Evolutionary conservation across 2,329 filamentous ascomycete species (phyloP).

Genomic region (Dryadomyces quercivorus): DNA sequence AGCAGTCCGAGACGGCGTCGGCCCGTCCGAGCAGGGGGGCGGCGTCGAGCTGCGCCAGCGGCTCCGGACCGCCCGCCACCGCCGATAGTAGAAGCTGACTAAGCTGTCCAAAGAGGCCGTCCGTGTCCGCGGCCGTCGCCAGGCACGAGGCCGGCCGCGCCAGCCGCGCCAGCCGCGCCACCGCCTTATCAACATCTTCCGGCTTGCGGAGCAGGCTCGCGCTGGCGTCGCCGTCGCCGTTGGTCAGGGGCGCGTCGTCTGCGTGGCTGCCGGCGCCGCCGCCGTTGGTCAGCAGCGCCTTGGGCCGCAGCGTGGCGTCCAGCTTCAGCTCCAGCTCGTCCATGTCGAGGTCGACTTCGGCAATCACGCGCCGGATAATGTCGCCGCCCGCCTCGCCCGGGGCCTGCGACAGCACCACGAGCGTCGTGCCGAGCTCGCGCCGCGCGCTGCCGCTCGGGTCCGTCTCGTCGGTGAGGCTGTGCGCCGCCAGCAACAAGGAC

Average conservation of each 20-base stretch:
- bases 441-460: constrained; percentile 44
- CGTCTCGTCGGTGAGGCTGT: constrained; percentile 41
- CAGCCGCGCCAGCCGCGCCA: constrained; percentile 25
- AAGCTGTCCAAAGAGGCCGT: constrained; percentile 44
- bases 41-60: constrained; percentile 39
- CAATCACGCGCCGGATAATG: constrained; percentile 54
- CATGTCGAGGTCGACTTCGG: constrained; percentile 58
- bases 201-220: background rate
- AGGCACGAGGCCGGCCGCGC: constrained; percentile 33
- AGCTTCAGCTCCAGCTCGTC: constrained; percentile 64
- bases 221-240: constrained; percentile 25
- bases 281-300: constrained; percentile 20
- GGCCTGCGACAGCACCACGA: constrained; percentile 54
- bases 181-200: constrained; percentile 12
- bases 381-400: constrained; percentile 46
- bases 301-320: constrained; percentile 53
- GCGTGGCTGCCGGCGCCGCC: constrained; percentile 29
- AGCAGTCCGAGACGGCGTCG: constrained; percentile 44
- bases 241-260: constrained; percentile 25
- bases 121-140: constrained; percentile 19
- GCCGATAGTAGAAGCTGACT: constrained; percentile 42
- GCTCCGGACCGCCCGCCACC: constrained; percentile 32
- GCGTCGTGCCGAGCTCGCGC: constrained; percentile 49
- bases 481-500: constrained; percentile 47
- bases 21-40: constrained; percentile 41